Evolutionary conservation across 345 rosid genomes (phyloP).

Genomic region (Salix purpurea): DNA sequence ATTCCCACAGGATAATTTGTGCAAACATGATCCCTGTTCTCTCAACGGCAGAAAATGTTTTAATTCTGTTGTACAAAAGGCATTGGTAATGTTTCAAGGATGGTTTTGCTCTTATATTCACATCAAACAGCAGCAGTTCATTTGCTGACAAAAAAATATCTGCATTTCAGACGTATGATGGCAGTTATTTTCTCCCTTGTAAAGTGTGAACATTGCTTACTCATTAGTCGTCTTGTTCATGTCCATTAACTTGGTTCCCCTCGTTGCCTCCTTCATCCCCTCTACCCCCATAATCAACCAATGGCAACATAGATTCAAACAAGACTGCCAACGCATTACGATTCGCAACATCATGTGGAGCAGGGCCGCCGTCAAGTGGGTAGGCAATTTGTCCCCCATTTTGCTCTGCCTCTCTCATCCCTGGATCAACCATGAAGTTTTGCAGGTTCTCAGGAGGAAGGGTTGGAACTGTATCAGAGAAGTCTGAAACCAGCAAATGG

Average conservation of each 20-base stretch:
- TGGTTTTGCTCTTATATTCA: neutral
- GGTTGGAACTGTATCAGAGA: slow-evolving; percentile 64
- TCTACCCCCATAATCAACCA: slow-evolving; percentile 51
- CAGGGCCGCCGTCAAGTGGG: slow-evolving; percentile 34
- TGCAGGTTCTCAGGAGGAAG: slow-evolving; percentile 80
- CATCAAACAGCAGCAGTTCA: neutral
- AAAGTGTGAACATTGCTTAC: neutral
- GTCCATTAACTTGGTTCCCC: slow-evolving; percentile 37
- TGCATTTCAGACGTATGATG: neutral
- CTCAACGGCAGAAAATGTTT: neutral
- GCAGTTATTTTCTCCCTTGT: neutral
- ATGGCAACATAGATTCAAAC: slow-evolving; percentile 73
- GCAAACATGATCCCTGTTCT: neutral
- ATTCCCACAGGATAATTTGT: neutral
- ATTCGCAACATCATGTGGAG: slow-evolving; percentile 48
- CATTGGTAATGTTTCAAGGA: neutral
- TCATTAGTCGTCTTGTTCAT: slow-evolving; percentile 29
- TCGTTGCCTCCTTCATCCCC: slow-evolving; percentile 35
- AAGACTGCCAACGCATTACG: slow-evolving; percentile 57
- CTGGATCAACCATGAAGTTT: slow-evolving; percentile 65
- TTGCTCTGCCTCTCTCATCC: slow-evolving; percentile 39
- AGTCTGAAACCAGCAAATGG: slow-evolving; percentile 69
- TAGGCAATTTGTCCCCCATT: slow-evolving; percentile 33
- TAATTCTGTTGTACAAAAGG: neutral
- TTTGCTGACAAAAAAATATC: neutral